Evolutionary conservation across 345 rosid genomes (phyloP).

Genomic region (Eucalyptus globulus): DNA sequence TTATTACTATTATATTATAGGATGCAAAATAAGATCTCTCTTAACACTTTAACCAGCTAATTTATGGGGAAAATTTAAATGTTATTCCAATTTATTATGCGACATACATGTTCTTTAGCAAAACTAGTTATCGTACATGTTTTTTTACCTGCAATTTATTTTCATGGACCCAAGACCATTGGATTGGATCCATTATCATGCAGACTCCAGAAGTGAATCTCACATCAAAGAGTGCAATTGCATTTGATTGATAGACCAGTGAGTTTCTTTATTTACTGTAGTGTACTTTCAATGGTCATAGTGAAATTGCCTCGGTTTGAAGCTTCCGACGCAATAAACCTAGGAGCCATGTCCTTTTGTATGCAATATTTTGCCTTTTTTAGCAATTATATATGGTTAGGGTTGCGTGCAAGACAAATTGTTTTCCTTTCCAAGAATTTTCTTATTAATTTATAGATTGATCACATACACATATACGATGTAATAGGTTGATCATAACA

Average conservation of each 20-base stretch:
- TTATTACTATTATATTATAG: no score
- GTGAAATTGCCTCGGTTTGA: neutral
- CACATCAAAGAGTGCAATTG: neutral
- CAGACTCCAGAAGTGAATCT: neutral
- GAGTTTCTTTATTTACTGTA: neutral
- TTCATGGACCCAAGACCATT: neutral
- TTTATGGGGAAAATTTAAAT: no score
- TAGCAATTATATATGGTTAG: neutral
- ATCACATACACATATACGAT: no score
- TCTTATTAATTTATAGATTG: no score
- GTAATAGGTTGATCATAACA: no score
- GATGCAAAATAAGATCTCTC: neutral
- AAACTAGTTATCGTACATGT: neutral
- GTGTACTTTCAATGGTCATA: neutral
- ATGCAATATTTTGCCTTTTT: neutral
- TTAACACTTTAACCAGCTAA: no score
- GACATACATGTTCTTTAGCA: neutral
- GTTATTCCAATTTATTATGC: no score
- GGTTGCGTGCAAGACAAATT: neutral
- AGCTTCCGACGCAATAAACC: neutral
- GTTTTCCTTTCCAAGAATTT: neutral
- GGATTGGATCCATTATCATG: neutral
- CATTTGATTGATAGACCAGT: no score
- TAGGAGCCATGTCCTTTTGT: neutral
- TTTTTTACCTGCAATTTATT: accelerated